Conservation (phyloP, 805 yeast species). For the Saccharomycopsis sp. region DNA sequence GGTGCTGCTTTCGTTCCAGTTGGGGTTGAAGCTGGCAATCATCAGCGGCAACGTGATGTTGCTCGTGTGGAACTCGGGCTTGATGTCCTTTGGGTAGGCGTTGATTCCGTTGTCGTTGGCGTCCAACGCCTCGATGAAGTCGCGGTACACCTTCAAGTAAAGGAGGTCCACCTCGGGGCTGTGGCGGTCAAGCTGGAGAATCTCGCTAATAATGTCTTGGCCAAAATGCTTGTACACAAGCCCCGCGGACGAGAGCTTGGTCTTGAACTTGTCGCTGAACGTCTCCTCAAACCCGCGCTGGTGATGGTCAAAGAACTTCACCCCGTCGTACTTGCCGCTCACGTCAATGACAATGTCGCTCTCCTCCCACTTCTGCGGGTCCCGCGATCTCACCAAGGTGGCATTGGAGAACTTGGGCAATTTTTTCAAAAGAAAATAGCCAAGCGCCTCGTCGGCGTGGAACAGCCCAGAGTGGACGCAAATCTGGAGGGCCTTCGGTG, state of each 20-base stretch:
- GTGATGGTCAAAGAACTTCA: conserved; percentile 89
- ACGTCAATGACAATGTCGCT: conserved; percentile 95
- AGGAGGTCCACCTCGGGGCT: conserved; percentile 47
- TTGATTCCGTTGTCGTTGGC: conserved; percentile 93
- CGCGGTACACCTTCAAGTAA: conserved; percentile 71
- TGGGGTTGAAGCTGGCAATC: conserved; percentile 74
- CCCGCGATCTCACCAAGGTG: conserved; percentile 72
- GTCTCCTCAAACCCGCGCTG: conserved; percentile 83
- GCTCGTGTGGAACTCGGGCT: conserved; percentile 60
- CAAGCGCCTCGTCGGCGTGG: conserved; percentile 95
- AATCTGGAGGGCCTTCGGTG: conserved; percentile 37
- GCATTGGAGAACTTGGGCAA: conserved; percentile 64
- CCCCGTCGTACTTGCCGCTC: conserved; percentile 80
- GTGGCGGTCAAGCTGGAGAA: conserved; percentile 35
- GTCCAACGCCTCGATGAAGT: conserved; percentile 84
- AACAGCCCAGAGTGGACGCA: conserved; percentile 88
- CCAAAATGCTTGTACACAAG: conserved; percentile 84
- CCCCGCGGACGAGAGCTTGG: conserved; percentile 92
- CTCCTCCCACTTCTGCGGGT: conserved; percentile 69
- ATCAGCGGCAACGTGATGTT: conserved; percentile 71
- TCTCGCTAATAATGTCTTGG: conserved; percentile 50
- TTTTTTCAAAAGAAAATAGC: conserved; percentile 73
- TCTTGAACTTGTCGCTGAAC: conserved; percentile 52
- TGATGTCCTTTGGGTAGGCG: conserved; percentile 48
- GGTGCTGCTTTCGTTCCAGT: conserved; percentile 68